Evolutionary conservation across 805 yeast species (phyloP), one percentile per base, ranked within the genome.

Genomic region (Wickerhamiella sergipiensis): DNA sequence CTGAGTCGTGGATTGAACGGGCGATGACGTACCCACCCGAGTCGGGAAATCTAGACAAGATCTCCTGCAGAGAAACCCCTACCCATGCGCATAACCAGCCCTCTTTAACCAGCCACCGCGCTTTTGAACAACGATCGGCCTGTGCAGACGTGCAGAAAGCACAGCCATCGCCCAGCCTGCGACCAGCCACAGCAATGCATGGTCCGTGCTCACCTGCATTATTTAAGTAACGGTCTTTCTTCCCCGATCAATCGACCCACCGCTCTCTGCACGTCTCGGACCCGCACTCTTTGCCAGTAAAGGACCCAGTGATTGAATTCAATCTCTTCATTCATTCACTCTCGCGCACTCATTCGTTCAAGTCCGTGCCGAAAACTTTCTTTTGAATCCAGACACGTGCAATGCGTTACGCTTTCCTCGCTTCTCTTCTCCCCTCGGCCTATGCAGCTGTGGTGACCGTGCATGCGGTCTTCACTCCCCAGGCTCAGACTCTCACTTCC

Each of bases 361-460:
- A 8, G 33, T 29, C 33, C 33, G 33, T 29, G 33, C 9, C 9
- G 12, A 7, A 29, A 8, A 7, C 33, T 12, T 12, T 24, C 26
- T 5, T 29, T 29, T 9, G 15, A 9, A 29, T 12, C 33, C 33
- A 29, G 15, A 29, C 33, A 29, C 3, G 33, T 29, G 33, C 33
- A 29, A 36, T 36, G 40, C 17, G 40, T n/a, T 36, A 36, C 40
- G 17, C 17, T 36, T 17, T 36, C 19, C 19, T 36, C 19, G 40
- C 40, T n/a, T n/a, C 19, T 17, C 40, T 36, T 15, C 19, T 36
- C 3, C 19, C 40, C 10, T 17, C 47, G 22, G 47, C 31, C 6
- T 17, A 23, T 9, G 47, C 47, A 5, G 39, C 59, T 12, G 43
- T 53, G 6, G 60, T 57, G 8, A 57, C 60, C 8, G 47, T 57